A percentile compares a stretch with the other conserved stretches of the same genome.
Evolutionary conservation across 352 stramenopile species (phyloP).

Genomic region (Phytopythium chamaehyphon): DNA sequence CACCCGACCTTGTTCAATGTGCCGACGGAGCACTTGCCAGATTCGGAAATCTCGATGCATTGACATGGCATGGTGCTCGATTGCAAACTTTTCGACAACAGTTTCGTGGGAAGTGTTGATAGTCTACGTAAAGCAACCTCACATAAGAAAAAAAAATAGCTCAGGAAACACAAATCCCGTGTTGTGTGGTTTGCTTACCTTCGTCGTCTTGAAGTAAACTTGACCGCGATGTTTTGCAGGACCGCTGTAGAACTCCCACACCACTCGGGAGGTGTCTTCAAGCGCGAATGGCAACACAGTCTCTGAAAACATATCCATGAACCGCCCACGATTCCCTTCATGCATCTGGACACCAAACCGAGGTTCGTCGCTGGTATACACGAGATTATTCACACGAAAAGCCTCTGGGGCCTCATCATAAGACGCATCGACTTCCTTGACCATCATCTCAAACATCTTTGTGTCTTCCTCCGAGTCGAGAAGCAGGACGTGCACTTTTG

Average conservation of each 20-base stretch:
- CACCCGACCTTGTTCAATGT: constrained; percentile 42
- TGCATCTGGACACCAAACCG: neutral
- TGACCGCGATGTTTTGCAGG: constrained; percentile 12
- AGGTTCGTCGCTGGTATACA: too few relatives aligned
- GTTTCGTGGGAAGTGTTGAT: constrained; percentile 8
- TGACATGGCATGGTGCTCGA: constrained; percentile 20
- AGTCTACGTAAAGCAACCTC: neutral
- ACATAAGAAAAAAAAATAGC: too few relatives aligned
- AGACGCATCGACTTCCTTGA: constrained; percentile 7
- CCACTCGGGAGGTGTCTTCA: constrained; percentile 3
- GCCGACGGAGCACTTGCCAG: constrained; percentile 44
- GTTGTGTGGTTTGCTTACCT: constrained; percentile 12
- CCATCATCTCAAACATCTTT: constrained; percentile 5
- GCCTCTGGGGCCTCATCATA: constrained; percentile 9
- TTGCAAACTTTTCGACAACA: constrained; percentile 22
- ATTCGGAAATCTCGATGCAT: constrained; percentile 29
- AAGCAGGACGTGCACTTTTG: too few relatives aligned
- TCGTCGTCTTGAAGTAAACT: constrained; percentile 11
- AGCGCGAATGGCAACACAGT: constrained; percentile 12
- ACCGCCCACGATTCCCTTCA: constrained; percentile 11
- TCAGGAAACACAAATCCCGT: too few relatives aligned
- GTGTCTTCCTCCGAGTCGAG: neutral
- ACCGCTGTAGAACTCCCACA: constrained; percentile 14
- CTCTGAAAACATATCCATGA: constrained; percentile 14
- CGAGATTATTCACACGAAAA: constrained; percentile 11